Base-by-base conservation (phyloP, 169 alveolate species). In the Eimeria brunetti region DNA sequence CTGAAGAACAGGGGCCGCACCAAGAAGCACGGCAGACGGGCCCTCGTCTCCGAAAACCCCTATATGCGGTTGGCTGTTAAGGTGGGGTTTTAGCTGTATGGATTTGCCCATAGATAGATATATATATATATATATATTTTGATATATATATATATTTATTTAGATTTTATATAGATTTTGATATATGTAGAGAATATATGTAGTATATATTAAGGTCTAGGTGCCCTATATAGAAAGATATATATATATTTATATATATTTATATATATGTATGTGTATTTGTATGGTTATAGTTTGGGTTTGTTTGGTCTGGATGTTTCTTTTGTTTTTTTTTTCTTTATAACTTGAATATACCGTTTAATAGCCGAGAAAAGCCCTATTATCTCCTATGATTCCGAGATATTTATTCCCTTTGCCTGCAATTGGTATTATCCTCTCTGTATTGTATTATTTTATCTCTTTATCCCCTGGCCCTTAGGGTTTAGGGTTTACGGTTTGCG, bases 1-100 rank as follows among this genome's bases (percentile, higher is more conserved):
- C 89, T 96, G 85, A 94, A 96, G 62, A 94, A 96, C 64, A 91
- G 96, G 14, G 97, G 97, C 41, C 97, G 97, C 62, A 56, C 80
- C 53, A 95, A 94, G 96, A 88, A 75, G 89, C 81, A 58, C 62
- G 94, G 96, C 51, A 88, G 97, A n/a, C 86, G 51, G 38, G 95
- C 56, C 44, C 88, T 69, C 38, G 95, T 75, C 90, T 95, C 96
- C 67, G 64, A 78, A 38, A 96, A 96, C 88, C 97, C 97, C n/a
- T 96, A 95, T 96, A 90, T 96, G 38, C 86, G 85, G 44, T 94
- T 95, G 46, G 88, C 96, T 69, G 97, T 96, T 56, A 95, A 96
- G 96, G 96, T 96, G 60, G 64, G 97, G 49, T 20, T 38, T 75
- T 12, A 12, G 6, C 44, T 46, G 38, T 53, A 22, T 71, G 86